Conservation (phyloP, 2,329 filamentous ascomycete genomes). For the Sarocladium brachiariae region DNA sequence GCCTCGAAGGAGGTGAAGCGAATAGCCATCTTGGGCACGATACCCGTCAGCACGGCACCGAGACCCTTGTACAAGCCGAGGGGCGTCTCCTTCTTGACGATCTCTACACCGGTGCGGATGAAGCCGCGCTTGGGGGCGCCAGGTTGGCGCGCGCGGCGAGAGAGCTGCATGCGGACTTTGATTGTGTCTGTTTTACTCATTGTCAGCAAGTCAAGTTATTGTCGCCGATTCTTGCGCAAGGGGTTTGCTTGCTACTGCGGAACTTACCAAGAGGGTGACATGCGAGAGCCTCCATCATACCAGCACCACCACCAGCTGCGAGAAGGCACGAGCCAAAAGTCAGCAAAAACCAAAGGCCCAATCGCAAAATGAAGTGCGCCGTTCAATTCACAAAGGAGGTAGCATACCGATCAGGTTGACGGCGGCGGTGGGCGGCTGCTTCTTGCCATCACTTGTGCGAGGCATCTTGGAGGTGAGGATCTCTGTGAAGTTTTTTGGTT, state of each 20-base stretch:
- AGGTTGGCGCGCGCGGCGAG: conserved; percentile 71
- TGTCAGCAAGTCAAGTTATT: too few relatives aligned
- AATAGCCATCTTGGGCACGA: conserved; percentile 98
- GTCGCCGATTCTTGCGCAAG: too few relatives aligned
- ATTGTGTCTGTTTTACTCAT: too few relatives aligned
- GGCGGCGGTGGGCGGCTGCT: conserved; percentile 75
- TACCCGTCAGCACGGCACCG: conserved; percentile 92
- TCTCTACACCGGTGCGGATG: conserved; percentile 75
- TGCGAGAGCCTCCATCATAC: conserved; percentile 97
- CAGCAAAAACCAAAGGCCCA: too few relatives aligned
- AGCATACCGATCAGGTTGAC: conserved; percentile 79
- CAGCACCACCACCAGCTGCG: conserved; percentile 86
- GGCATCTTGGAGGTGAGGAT: conserved; percentile 24
- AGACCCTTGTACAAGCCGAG: conserved; percentile 95
- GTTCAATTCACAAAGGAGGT: background rate
- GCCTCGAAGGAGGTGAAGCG: conserved; percentile 95
- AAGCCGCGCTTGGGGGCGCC: conserved; percentile 86
- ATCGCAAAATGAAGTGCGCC: too few relatives aligned
- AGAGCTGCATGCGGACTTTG: conserved; percentile 99
- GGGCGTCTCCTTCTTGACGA: conserved; percentile 83
- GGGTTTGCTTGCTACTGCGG: too few relatives aligned
- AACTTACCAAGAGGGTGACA: conserved; percentile 84
- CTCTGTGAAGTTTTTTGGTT: background rate
- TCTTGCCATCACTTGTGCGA: conserved; percentile 36
- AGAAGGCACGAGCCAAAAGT: background rate